These are phyloP conservation scores for Hyphopichia khmerensis DNA, from an alignment of 1,139 yeast species.

Conservation along the genomic window DNA sequence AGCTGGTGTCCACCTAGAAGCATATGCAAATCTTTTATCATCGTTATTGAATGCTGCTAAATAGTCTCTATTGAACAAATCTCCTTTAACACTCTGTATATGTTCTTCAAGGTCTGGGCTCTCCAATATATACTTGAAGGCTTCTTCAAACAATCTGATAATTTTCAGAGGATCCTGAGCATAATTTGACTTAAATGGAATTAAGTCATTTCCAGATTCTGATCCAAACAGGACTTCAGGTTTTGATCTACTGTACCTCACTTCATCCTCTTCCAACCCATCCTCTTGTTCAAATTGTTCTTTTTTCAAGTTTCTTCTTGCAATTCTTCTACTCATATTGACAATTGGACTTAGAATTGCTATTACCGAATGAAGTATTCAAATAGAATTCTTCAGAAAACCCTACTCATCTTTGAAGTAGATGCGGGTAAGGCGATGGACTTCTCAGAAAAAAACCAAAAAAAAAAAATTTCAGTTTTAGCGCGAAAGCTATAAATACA, in stretches of 20 bases:
- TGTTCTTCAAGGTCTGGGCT: slow-evolving; percentile 41
- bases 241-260: background rate
- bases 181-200: slow-evolving; percentile 32
- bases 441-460: background rate
- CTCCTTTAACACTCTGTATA: slow-evolving; percentile 70
- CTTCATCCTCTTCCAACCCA: background rate
- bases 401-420: background rate
- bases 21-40: slow-evolving; percentile 71
- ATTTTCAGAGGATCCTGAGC: slow-evolving; percentile 38
- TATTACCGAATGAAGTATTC: background rate
- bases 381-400: background rate
- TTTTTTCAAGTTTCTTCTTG: slow-evolving; percentile 15
- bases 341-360: background rate
- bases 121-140: slow-evolving; percentile 46
- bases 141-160: slow-evolving; percentile 47
- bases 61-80: slow-evolving; percentile 69
- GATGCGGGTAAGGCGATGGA: slow-evolving; percentile 17
- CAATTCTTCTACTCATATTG: slow-evolving; percentile 21
- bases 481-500: slow-evolving; percentile 5
- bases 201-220: slow-evolving; percentile 16
- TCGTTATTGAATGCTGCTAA: slow-evolving; percentile 63
- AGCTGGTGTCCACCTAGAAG: slow-evolving; percentile 83
- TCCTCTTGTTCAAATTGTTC: slow-evolving; percentile 4
- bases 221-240: background rate
- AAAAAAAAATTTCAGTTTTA: slow-evolving; percentile 6